Percentiles rank a stretch among this genome's conserved stretches.
Conservation (phyloP, 495 filamentous ascomycete genomes). For the Lasiosphaeria miniovina region DNA sequence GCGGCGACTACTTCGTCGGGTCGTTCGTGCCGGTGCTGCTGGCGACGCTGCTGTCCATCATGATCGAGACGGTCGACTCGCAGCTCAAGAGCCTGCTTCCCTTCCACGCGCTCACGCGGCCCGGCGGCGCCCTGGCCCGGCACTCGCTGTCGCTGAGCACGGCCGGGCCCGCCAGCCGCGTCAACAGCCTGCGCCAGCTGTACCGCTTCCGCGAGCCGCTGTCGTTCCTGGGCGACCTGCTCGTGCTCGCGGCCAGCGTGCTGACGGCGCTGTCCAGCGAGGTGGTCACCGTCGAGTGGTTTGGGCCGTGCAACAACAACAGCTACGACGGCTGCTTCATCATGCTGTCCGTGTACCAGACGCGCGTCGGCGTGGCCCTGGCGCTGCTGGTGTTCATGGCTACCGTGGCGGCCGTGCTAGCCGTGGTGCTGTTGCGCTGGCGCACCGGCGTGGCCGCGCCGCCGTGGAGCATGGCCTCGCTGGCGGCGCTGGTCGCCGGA, state of each 20-base stretch:
- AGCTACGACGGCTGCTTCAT: background rate
- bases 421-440: background rate
- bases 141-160: background rate
- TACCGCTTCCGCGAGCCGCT: background rate
- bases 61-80: background rate
- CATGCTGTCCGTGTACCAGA: background rate
- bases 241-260: background rate
- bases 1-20: constrained; percentile 1
- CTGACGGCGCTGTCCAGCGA: background rate
- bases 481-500: background rate
- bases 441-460: background rate
- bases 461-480: constrained; percentile 1
- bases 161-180: background rate
- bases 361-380: constrained; percentile 1
- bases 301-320: background rate
- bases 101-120: constrained; percentile 5
- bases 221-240: background rate
- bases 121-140: background rate
- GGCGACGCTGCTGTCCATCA: constrained; percentile 4
- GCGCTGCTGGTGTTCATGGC: constrained; percentile 3
- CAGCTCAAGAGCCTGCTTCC: constrained; percentile 2
- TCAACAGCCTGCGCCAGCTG: background rate
- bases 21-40: constrained; percentile 5
- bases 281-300: background rate
- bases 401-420: background rate